Evolutionary conservation across 495 filamentous ascomycete species (phyloP), one percentile per base, ranked within the genome.

Genomic region (Stereocaulon alpinum): DNA sequence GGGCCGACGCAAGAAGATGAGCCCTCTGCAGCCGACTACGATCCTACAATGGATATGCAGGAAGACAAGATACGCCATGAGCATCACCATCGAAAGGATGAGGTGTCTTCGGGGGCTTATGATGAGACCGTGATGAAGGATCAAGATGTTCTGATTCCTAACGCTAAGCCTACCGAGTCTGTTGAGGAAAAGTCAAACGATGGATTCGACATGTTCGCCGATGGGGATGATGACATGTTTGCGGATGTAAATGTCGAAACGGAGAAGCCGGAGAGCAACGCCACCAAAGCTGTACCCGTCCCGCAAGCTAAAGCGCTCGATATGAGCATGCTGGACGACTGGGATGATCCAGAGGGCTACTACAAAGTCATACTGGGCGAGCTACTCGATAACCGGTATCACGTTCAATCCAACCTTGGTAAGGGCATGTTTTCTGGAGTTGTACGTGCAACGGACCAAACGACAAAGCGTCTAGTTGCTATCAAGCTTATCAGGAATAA

Each of bases 401-500:
- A 89, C 70, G 80, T 97, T 34, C 84, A 89, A 65, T 80, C 88
- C 40, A 86, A 85, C 58, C 80, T 97, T n/a, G 93, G 93, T 61
- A 88, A 86, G 68, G 93, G 93, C 53, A 93, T 96, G 83, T 98
- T 96, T 65, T 94, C 93, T 0, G 87, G 87, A 11, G 93, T 98
- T n/a, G 88, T 94, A 29, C 84, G 88, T 61, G 94, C 93, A n/a
- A 77, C 77, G 59, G 93, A 97, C 69, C 78, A 84, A 42, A 83
- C 79, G 40, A 87, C 80, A 30, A 82, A 82, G 58, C 79, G 79
- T 63, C 66, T 85, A 18, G 88, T 94, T 50, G 91, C 91, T 30
- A 86, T 96, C 75, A 96, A 96, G 76, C 87, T 96, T 66, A 92
- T 95, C 68, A 82, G 89, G 48, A 92, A 92, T 68, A 95, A 95